phyloP scores from a whole-genome alignment of 176 grass and related monocot genomes.

The Cenchrus fungigraminus region DNA sequence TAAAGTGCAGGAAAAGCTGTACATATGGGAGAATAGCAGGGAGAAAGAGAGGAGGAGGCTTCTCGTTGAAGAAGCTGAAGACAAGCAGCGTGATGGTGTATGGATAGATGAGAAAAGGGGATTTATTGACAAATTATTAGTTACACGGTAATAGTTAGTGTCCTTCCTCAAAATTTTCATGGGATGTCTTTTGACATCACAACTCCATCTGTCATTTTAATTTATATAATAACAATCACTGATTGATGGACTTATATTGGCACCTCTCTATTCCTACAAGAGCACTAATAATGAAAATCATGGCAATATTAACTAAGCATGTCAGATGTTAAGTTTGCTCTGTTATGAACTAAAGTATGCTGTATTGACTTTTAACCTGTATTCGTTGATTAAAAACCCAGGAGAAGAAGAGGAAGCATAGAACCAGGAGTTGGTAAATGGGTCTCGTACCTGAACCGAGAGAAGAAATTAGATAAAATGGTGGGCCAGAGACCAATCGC shows the following conservation, averaged over 20 bases:
- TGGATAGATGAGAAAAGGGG: conserved; percentile 82
- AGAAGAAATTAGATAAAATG: conserved; percentile 74
- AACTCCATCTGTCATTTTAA: not conserved
- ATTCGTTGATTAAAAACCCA: conserved; percentile 37
- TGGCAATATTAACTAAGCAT: not conserved
- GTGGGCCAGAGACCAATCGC: conserved; percentile 74
- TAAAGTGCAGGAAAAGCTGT: conserved; percentile 61
- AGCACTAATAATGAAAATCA: not conserved
- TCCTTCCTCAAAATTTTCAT: not conserved
- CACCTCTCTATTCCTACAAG: not conserved
- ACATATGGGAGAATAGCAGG: conserved; percentile 75
- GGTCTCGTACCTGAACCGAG: conserved; percentile 93
- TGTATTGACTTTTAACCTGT: not conserved
- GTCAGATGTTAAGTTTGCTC: conserved; percentile 7
- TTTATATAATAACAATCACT: not conserved
- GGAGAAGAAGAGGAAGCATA: conserved; percentile 62
- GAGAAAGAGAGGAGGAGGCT: conserved; percentile 71
- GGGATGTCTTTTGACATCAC: not conserved
- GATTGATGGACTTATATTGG: not conserved
- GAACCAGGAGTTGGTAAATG: conserved; percentile 95
- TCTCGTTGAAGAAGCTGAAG: conserved; percentile 77
- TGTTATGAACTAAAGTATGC: not conserved
- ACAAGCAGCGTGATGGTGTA: conserved; percentile 77
- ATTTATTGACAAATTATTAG: conserved; percentile 67
- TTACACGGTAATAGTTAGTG: conserved; percentile 48